These are phyloP conservation scores for Lachnellula subtilissima DNA, from an alignment of 2,329 filamentous ascomycete genomes.

Conservation along the genomic window DNA sequence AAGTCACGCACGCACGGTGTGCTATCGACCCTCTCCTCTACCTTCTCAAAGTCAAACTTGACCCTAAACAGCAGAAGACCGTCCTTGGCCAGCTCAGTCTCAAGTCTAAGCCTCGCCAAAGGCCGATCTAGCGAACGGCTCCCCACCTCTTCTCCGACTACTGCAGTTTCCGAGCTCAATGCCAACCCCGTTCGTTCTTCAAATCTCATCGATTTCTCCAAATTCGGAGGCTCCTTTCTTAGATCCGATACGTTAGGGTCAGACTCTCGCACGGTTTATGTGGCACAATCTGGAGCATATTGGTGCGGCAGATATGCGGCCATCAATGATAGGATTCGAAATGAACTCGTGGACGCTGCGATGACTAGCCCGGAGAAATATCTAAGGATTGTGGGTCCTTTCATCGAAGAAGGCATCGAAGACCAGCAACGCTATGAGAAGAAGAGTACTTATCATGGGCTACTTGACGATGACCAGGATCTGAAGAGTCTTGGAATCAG, in stretches of 20 bases:
- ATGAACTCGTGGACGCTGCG: not conserved
- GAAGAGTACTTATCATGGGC: not conserved
- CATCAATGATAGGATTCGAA: not conserved
- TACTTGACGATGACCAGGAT: not conserved
- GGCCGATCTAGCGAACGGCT: not conserved
- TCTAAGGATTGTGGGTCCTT: not conserved
- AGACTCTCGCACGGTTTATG: not conserved
- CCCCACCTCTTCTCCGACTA: not conserved
- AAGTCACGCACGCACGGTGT: slow-evolving; percentile 43
- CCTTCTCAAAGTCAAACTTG: slow-evolving; percentile 36
- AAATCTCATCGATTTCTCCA: not conserved
- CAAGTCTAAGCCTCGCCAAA: not conserved
- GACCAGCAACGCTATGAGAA: not conserved
- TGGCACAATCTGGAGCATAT: not conserved
- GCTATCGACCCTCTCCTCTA: slow-evolving; percentile 42
- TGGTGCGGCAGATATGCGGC: not conserved
- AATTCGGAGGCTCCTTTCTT: not conserved
- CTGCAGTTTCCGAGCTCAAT: not conserved
- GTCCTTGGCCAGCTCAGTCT: not conserved
- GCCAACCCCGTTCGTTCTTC: not conserved
- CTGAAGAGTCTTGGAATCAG: not conserved
- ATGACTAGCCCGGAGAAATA: not conserved
- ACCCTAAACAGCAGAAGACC: slow-evolving; percentile 2
- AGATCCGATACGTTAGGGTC: not conserved
- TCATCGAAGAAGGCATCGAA: not conserved